These are phyloP conservation scores for Yamadazyma mexicana DNA, from an alignment of 1,139 yeast genomes.

Conservation along the genomic window DNA sequence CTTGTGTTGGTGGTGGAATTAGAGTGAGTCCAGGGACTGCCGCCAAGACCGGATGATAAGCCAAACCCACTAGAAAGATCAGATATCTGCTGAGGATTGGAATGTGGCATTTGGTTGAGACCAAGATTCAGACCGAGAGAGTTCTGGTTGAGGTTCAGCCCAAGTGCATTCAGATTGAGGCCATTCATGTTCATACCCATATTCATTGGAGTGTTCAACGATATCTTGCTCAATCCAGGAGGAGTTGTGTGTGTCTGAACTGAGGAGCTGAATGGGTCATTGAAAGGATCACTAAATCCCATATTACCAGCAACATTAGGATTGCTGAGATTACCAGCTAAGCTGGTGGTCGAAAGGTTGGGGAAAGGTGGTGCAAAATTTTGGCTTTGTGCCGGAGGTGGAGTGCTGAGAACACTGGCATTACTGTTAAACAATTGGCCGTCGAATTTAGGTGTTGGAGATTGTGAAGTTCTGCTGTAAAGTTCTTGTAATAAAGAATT, in stretches of 20 bases:
- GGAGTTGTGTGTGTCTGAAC: conserved; percentile 3
- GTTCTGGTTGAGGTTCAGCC: background rate
- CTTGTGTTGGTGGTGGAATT: conserved; percentile 16
- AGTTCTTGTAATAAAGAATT: conserved; percentile 12
- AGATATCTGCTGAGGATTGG: background rate
- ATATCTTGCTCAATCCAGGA: conserved; percentile 8
- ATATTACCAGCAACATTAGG: background rate
- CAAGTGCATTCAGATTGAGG: background rate
- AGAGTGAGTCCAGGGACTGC: background rate
- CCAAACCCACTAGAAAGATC: background rate
- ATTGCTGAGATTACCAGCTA: conserved; percentile 6
- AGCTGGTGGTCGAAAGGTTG: conserved; percentile 3
- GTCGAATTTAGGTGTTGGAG: conserved; percentile 16
- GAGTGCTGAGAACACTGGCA: background rate
- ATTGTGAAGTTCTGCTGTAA: conserved; percentile 6
- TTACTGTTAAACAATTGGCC: conserved; percentile 8
- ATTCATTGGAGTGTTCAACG: background rate
- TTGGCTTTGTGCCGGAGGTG: conserved; percentile 8
- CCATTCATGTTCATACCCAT: too few species aligned
- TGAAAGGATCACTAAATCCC: conserved; percentile 8
- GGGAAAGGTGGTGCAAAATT: conserved; percentile 4
- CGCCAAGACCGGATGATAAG: background rate
- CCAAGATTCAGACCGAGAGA: background rate
- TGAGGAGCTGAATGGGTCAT: conserved; percentile 4
- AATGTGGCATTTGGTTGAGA: background rate